Evolutionary conservation across 176 grass and related monocot genomes (phyloP).

Genomic region (Carex pumila): DNA sequence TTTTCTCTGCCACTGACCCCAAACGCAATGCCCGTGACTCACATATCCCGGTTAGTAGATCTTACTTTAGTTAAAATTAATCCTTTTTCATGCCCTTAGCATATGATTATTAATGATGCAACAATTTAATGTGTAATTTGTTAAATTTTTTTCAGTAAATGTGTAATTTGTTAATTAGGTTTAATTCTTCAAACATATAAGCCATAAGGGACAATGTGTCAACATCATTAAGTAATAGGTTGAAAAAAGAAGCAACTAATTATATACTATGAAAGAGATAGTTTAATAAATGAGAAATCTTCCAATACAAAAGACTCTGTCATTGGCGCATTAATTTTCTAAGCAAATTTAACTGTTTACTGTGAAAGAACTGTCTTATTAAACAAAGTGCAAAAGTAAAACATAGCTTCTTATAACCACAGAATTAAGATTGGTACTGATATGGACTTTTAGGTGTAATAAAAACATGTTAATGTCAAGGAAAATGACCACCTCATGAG

Average conservation of each 20-base stretch:
- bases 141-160: neutral
- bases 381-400: constrained; percentile 2
- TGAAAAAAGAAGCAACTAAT: neutral
- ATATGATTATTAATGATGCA: neutral
- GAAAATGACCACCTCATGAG: neutral
- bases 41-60: constrained; percentile 35
- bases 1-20: constrained; percentile 49
- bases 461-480: neutral
- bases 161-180: neutral
- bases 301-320: neutral
- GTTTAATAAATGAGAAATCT: neutral
- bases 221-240: neutral
- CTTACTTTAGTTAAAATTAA: neutral
- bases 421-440: neutral
- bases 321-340: neutral
- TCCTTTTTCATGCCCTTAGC: neutral
- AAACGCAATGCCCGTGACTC: constrained; percentile 54
- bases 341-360: neutral
- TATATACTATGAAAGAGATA: neutral
- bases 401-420: neutral
- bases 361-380: neutral
- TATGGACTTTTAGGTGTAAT: neutral
- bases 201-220: neutral
- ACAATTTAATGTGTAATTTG: neutral
- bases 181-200: neutral